Evolutionary conservation across 2,329 filamentous ascomycete genomes (phyloP).

Genomic region (Helotiales sp.): DNA sequence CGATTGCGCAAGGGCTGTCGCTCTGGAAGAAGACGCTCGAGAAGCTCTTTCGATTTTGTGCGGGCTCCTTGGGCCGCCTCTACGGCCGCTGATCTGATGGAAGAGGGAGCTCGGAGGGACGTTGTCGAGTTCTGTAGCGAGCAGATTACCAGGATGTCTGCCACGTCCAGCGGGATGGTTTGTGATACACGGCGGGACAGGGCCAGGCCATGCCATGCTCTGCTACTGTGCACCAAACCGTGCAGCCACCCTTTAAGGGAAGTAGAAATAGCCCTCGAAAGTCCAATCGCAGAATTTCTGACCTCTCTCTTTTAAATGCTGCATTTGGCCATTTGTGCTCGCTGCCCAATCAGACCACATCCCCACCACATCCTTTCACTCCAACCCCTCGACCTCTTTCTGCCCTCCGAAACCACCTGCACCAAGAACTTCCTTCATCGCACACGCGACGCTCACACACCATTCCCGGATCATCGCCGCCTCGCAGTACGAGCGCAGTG

Average conservation of each 20-base stretch:
- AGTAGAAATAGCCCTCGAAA: background rate
- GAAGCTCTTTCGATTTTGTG: background rate
- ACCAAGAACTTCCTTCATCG: background rate
- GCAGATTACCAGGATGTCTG: too few species aligned
- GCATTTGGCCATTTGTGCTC: background rate
- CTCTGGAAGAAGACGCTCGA: background rate
- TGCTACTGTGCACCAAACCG: background rate
- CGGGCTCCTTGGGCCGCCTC: too few species aligned
- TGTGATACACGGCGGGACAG: too few species aligned
- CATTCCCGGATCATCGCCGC: background rate
- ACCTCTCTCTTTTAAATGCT: background rate
- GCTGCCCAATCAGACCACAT: background rate
- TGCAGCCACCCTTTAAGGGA: too few species aligned
- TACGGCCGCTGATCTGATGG: too few species aligned
- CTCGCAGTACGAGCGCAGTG: background rate
- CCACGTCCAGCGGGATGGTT: too few species aligned
- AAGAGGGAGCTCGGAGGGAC: too few species aligned
- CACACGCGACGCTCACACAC: background rate
- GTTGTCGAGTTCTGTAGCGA: too few species aligned
- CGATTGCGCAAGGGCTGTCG: background rate
- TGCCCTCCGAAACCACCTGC: background rate
- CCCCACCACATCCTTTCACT: background rate
- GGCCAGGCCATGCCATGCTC: background rate
- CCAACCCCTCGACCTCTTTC: background rate
- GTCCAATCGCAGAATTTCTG: background rate